phyloP scores from a whole-genome alignment of 345 rosid genomes.

The Dipteronia sinensis region DNA sequence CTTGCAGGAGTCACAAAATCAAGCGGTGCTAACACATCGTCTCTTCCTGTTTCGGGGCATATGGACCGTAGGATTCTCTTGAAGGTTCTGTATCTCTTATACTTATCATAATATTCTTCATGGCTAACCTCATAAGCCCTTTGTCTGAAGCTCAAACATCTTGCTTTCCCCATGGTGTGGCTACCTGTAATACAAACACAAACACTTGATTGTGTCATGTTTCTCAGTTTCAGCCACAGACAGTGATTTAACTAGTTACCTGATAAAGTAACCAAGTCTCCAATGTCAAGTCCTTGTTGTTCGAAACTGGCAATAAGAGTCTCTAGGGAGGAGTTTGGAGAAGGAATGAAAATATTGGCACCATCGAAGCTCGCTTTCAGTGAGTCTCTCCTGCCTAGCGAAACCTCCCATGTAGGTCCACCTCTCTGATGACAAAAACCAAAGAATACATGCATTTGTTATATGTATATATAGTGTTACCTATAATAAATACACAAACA shows the following conservation, averaged over 20 bases:
- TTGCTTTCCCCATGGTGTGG: conserved; percentile 79
- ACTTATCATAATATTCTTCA: conserved; percentile 46
- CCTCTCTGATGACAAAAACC: conserved; percentile 52
- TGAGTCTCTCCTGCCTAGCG: conserved; percentile 76
- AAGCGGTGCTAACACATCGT: conserved; percentile 50
- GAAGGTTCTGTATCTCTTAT: conserved; percentile 54
- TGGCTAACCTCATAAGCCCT: conserved; percentile 39
- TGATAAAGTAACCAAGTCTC: conserved; percentile 69
- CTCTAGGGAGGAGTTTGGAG: conserved; percentile 71
- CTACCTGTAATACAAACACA: conserved; percentile 34
- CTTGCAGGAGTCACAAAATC: conserved; percentile 54
- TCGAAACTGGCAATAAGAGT: conserved; percentile 59
- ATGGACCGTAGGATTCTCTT: conserved; percentile 49
- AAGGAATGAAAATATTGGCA: conserved; percentile 67
- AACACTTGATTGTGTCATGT: not conserved
- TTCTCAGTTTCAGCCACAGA: not conserved
- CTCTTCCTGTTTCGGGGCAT: conserved; percentile 56
- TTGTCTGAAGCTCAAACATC: conserved; percentile 74
- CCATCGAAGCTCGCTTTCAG: conserved; percentile 66
- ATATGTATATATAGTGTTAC: not conserved
- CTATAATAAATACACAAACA: too few species aligned
- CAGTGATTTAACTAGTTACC: conserved; percentile 30
- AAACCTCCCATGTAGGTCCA: conserved; percentile 70
- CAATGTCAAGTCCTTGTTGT: conserved; percentile 60
- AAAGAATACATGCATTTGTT: not conserved